Evolutionary conservation across 169 alveolate genomes (phyloP), one percentile per base, ranked within the genome.

Genomic region (Plasmodium vivax): DNA sequence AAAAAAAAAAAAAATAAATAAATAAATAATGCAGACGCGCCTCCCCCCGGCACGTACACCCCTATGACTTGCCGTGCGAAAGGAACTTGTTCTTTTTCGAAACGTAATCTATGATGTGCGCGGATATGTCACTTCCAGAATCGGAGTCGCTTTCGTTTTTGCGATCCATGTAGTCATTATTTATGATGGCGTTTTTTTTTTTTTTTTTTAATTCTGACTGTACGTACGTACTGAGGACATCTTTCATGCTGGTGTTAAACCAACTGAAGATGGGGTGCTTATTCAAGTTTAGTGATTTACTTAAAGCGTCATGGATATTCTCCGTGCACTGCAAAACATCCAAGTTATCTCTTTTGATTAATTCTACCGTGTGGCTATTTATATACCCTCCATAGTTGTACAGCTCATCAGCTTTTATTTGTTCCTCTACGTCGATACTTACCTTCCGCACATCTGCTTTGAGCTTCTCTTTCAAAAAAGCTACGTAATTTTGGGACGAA

Each of bases 361-460:
- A 41, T 27, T 90, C 94, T 32, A 90, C 47, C 45, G 82, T 90
- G 51, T 45, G 47, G 51, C 74, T 34, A 80, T 90, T 80, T 68
- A 90, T 68, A 80, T 90, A 90, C n/a, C 94, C 94, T 36, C 94
- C 94, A 79, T 90, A 80, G 73, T 74, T 90, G 82, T 90, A 90
- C 36, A 90, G 8, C 27, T 90, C 90, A 90, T 90, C 94, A 12
- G 34, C 47, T 90, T 90, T 90, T 34, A 90, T 90, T 90, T 73
- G 94, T 80, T 90, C 94, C 32, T 73, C 94, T 43, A 90, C 7
- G 58, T 62, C 19, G 5, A 6, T 2, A 30, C 83, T 85, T 58
- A 90, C 43, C 72, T 12, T 90, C 23, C 58, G 80, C 16, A 90
- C 94, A 56, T 41, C 90, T 23, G 47, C 94, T 74, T 80, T 90